Base-by-base conservation (phyloP, 1,139 yeast species). In the Yarrowia galli region DNA sequence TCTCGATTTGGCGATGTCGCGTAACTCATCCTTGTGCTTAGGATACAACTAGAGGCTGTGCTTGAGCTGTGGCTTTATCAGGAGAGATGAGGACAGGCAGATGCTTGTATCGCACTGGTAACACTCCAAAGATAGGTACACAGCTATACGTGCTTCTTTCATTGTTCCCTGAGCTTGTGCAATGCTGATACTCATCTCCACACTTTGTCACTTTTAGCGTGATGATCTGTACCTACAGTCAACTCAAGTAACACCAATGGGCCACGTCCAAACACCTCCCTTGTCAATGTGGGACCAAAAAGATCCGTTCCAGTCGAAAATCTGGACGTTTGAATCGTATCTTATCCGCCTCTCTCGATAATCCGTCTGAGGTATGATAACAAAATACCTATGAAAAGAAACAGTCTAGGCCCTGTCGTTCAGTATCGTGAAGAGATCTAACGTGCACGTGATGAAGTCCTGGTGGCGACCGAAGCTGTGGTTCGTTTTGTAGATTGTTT, bases 361-460 rank as follows among this genome's bases (percentile, higher is more conserved):
- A 42, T 12, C 46, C 3, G 46, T 45, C 49, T 32, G 28, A 15
- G 51, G 51, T 46, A 46, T 46, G 20, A 46, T 46, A 46, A 10
- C 51, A 46, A 46, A 46, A 46, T 3, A 16, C 3, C 22, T 46
- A 46, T 46, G 51, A 46, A 46, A 25, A n/a, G 51, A 46, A 25
- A 16, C 35, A 35, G 51, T 46, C 51, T 46, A 46, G 51, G n/a
- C 8, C 16, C 23, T 10, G 49, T 1, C n/a, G 13, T 22, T 13
- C n/a, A 15, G 18, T 22, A 40, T 40, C n/a, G 49, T 45, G 49
- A 45, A 45, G 32, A 45, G 49, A 13, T 16, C 32, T 16, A 23
- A 22, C 18, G 43, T 40, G 40, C n/a, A 36, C 5, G n/a, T 15
- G 40, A 1, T 28, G 32, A 10, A 7, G 32, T 8, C 8, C 10